Percentiles rank a stretch among this genome's conserved stretches.
phyloP scores from a whole-genome alignment of 768 basidiomycete genomes.

The Agaricus blazei region DNA sequence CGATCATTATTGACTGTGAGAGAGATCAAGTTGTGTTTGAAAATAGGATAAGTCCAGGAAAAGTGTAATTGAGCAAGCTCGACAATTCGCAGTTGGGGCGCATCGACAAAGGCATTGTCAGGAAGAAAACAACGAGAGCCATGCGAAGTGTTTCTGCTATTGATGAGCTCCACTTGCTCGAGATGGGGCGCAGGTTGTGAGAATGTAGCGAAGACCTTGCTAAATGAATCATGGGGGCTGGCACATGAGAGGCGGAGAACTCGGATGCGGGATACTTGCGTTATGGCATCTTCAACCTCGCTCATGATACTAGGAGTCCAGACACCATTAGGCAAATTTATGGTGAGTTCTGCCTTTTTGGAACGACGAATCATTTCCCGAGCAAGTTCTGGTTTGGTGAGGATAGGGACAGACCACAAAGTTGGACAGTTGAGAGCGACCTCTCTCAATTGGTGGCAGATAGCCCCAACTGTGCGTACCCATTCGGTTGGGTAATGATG shows the following conservation, averaged over 20 bases:
- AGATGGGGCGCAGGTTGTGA: constrained; percentile 1
- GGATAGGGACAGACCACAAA: constrained; percentile 35
- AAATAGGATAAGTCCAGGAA: constrained; percentile 1
- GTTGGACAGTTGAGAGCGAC: constrained; percentile 34
- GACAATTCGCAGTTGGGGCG: neutral
- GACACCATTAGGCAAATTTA: constrained; percentile 19
- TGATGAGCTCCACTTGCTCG: neutral
- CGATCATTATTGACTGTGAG: neutral
- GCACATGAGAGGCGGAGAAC: constrained; percentile 25
- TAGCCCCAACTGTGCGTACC: constrained; percentile 31
- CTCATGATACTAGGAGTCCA: constrained; percentile 18
- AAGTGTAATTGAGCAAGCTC: constrained; percentile 2
- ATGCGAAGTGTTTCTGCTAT: neutral
- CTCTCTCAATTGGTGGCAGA: constrained; percentile 39
- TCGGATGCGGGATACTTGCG: constrained; percentile 27
- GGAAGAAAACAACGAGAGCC: neutral
- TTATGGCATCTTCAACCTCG: constrained; percentile 15
- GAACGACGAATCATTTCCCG: constrained; percentile 41
- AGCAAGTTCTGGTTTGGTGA: constrained; percentile 28
- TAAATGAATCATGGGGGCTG: neutral
- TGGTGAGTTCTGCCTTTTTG: constrained; percentile 30
- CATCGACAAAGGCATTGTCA: neutral
- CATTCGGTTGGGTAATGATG: constrained; percentile 18
- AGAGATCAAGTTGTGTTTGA: constrained; percentile 4
- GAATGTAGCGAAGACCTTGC: neutral